Evolutionary conservation across 257 asterid species (phyloP).

Genomic region (Coffea canephora): DNA sequence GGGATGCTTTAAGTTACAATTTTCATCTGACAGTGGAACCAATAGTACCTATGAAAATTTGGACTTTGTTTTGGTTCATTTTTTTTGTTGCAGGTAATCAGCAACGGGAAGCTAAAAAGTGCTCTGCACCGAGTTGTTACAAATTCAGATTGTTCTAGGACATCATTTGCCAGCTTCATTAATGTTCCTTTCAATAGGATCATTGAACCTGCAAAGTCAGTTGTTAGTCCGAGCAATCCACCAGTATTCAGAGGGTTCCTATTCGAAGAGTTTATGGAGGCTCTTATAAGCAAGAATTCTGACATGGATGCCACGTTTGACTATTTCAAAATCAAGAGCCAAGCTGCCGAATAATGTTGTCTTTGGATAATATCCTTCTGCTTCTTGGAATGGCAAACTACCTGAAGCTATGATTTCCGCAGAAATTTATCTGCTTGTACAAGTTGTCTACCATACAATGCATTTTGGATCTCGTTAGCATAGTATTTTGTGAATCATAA

Average conservation of each 20-base stretch:
- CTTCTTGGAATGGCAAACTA: background rate
- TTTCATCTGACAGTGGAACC: background rate
- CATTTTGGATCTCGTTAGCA: background rate
- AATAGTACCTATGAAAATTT: background rate
- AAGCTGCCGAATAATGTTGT: background rate
- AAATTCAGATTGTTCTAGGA: background rate
- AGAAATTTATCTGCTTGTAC: background rate
- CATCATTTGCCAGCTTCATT: background rate
- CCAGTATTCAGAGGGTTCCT: conserved; percentile 1
- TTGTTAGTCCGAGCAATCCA: conserved; percentile 1
- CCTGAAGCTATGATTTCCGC: background rate
- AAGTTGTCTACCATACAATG: background rate
- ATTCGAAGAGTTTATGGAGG: conserved; percentile 7
- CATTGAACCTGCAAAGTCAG: background rate
- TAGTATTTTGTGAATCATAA: no score
- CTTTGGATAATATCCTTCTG: background rate
- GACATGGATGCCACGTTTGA: conserved; percentile 9
- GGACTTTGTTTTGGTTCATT: no score
- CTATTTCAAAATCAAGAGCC: background rate
- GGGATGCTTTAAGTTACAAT: background rate
- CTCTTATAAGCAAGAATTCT: background rate
- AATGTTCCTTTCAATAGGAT: background rate
- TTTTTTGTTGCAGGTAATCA: background rate
- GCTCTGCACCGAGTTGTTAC: conserved; percentile 18
- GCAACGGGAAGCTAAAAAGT: conserved; percentile 13